Percentiles rank a stretch among this genome's conserved stretches.
Evolutionary conservation across 2,329 filamentous ascomycete genomes (phyloP).

Genomic region (Ceratocystis variospora): DNA sequence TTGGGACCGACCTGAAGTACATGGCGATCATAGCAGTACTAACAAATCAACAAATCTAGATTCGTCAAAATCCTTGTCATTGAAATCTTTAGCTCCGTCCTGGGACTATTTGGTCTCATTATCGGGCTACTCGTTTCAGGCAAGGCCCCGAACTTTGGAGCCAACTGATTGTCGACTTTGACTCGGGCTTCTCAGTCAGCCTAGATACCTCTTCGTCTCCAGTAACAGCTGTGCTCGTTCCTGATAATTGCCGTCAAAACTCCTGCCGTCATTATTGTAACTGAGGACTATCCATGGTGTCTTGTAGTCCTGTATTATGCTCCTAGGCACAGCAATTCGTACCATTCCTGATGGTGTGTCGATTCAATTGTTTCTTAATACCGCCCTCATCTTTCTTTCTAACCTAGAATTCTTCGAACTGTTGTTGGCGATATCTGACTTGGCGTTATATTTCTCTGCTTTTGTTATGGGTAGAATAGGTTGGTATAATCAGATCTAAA

Average conservation of each 20-base stretch:
- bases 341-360: neutral
- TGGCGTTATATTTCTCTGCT: conserved; percentile 16
- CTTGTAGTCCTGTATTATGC: neutral
- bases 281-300: neutral
- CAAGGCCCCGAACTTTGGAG: conserved; percentile 64
- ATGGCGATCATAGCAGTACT: conserved; percentile 22
- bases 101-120: conserved; percentile 92
- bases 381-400: neutral
- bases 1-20: conserved; percentile 7
- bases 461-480: conserved; percentile 16
- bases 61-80: conserved; percentile 99
- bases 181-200: neutral
- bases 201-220: neutral
- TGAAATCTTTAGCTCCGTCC: conserved; percentile 96
- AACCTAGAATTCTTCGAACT: conserved; percentile 14
- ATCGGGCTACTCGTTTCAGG: conserved; percentile 77
- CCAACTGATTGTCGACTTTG: conserved; percentile 20
- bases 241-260: neutral
- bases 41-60: conserved; percentile 32
- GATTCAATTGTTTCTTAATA: neutral
- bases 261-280: neutral
- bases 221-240: neutral
- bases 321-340: neutral
- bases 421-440: conserved; percentile 15
- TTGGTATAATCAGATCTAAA: conserved; percentile 10